Evolutionary conservation across 176 grass and related monocot genomes (phyloP).

Genomic region (Carex myosuroides): DNA sequence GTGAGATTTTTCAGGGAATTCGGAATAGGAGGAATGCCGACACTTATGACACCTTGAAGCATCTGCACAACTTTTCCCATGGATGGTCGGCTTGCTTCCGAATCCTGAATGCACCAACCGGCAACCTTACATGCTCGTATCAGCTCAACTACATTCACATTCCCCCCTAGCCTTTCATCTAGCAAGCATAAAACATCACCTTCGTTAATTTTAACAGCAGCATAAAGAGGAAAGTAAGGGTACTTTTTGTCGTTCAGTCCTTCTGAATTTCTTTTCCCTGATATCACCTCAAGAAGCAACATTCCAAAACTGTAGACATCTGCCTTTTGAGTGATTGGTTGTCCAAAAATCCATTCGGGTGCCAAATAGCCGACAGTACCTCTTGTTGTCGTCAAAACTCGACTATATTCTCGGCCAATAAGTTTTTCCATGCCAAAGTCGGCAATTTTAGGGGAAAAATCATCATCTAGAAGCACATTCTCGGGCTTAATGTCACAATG

Average conservation of each 20-base stretch:
- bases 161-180: constrained; percentile 27
- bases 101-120: constrained; percentile 53
- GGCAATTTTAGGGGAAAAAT: constrained; percentile 35
- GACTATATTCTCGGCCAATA: constrained; percentile 33
- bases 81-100: constrained; percentile 25
- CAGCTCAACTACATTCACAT: constrained; percentile 26
- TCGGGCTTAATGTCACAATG: constrained; percentile 60
- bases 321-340: constrained; percentile 34
- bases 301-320: constrained; percentile 61
- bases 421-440: constrained; percentile 60
- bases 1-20: background rate
- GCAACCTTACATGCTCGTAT: constrained; percentile 29
- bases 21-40: constrained; percentile 23
- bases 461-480: constrained; percentile 40
- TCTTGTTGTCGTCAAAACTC: constrained; percentile 35
- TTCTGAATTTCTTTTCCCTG: constrained; percentile 26
- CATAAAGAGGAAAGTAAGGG: constrained; percentile 29
- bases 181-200: constrained; percentile 35
- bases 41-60: constrained; percentile 29
- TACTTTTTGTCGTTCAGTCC: background rate
- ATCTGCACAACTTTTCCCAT: constrained; percentile 39
- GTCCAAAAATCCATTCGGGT: constrained; percentile 38
- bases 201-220: constrained; percentile 24
- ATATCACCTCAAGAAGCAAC: constrained; percentile 45
- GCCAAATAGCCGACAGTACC: constrained; percentile 53